Conservation (phyloP, 192 early-diverging fungal genomes). For the Dispira parvispora region DNA sequence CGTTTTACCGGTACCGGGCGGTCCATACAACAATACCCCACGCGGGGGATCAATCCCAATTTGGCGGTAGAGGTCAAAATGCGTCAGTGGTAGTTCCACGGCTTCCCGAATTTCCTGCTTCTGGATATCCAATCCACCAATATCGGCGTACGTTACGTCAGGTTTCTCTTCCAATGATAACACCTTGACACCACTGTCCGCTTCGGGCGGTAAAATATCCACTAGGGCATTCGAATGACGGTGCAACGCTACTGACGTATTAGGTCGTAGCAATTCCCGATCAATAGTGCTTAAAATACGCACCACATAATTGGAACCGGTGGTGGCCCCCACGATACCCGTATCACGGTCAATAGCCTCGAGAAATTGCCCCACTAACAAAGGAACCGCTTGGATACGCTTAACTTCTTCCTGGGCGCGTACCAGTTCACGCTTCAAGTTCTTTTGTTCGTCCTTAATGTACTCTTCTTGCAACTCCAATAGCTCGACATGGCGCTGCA, state of each 20-base stretch:
- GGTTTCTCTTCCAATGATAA: constrained; percentile 63
- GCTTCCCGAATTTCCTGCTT: constrained; percentile 91
- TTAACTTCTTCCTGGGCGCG: constrained; percentile 96
- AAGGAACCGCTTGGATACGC: constrained; percentile 91
- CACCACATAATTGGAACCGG: constrained; percentile 80
- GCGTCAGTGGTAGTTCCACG: constrained; percentile 92
- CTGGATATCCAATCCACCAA: constrained; percentile 79
- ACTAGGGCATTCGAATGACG: constrained; percentile 93
- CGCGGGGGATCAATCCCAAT: constrained; percentile 98
- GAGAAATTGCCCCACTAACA: constrained; percentile 97
- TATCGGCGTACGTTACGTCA: constrained; percentile 63
- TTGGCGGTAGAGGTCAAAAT: constrained; percentile 94
- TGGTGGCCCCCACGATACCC: constrained; percentile 87
- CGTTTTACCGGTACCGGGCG: constrained; percentile 96
- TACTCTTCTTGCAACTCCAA: constrained; percentile 96
- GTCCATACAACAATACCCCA: constrained; percentile 97
- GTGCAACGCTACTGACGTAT: constrained; percentile 84
- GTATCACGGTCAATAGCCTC: constrained; percentile 95
- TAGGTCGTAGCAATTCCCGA: constrained; percentile 91
- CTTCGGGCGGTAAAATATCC: constrained; percentile 95
- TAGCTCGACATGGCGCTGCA: constrained; percentile 88
- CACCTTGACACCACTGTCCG: constrained; percentile 79
- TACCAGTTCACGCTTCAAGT: constrained; percentile 84
- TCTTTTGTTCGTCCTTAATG: constrained; percentile 98
- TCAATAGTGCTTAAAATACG: constrained; percentile 94